phyloP scores from a whole-genome alignment of 2,329 filamentous ascomycete genomes.

The Colletotrichum costaricense region DNA sequence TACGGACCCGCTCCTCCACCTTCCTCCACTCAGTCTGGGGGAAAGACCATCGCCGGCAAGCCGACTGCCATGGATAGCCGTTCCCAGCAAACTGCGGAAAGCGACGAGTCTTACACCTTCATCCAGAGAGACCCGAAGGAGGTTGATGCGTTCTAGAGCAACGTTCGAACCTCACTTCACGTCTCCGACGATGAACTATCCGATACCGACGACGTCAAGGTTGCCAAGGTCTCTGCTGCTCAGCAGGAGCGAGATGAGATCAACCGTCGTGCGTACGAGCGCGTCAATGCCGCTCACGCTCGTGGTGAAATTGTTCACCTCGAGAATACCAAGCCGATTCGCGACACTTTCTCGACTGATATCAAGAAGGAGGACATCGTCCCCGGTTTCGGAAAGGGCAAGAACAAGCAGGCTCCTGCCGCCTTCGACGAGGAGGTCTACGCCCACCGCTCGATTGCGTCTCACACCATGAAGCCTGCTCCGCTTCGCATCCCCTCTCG shows the following conservation, averaged over 20 bases:
- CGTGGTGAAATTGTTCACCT: not conserved
- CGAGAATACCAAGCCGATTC: constrained; percentile 12
- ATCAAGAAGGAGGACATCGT: constrained; percentile 25
- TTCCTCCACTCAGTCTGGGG: not conserved
- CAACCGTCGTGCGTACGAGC: constrained; percentile 15
- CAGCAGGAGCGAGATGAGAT: not conserved
- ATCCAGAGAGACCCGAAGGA: constrained; percentile 38
- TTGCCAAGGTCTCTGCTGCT: not conserved
- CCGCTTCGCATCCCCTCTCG: constrained; percentile 33
- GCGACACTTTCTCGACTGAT: constrained; percentile 11
- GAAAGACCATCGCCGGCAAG: not conserved
- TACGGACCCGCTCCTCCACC: not conserved
- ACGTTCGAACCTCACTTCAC: constrained; percentile 43
- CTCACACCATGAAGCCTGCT: constrained; percentile 33
- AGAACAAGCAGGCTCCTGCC: not conserved
- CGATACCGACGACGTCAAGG: not conserved
- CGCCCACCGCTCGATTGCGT: constrained; percentile 27
- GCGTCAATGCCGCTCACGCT: constrained; percentile 24
- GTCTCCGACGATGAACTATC: constrained; percentile 45
- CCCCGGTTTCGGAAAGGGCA: not conserved
- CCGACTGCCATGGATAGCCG: not conserved
- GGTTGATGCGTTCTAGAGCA: constrained; percentile 45
- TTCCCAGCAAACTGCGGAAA: not conserved
- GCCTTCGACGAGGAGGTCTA: constrained; percentile 28
- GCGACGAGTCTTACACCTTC: constrained; percentile 1